These are phyloP conservation scores for Geotrichum klebahnii DNA, from an alignment of 1,139 yeast species.

Conservation along the genomic window DNA sequence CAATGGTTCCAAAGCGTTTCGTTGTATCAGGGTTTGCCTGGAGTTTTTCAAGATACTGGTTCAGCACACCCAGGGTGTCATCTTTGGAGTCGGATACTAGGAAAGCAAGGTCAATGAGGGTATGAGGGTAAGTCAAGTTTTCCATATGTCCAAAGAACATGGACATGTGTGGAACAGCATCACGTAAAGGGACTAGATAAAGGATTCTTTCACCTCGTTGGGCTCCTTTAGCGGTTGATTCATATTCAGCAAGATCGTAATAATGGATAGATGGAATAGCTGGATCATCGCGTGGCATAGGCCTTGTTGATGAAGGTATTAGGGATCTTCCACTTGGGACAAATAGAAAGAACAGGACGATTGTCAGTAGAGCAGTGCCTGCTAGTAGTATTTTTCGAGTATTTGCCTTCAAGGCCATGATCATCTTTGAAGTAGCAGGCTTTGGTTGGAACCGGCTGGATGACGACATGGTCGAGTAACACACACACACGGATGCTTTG, in stretches of 20 bases:
- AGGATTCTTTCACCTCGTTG: slow-evolving; percentile 54
- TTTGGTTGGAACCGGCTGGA: slow-evolving; percentile 11
- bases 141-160: slow-evolving; percentile 61
- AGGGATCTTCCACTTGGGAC: not conserved
- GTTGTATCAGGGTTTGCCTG: slow-evolving; percentile 55
- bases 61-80: slow-evolving; percentile 51
- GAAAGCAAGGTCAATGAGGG: slow-evolving; percentile 60
- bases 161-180: slow-evolving; percentile 63
- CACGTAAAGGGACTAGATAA: slow-evolving; percentile 65
- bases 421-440: not conserved
- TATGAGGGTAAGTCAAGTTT: slow-evolving; percentile 62
- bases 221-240: slow-evolving; percentile 56
- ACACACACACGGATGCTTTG: not conserved
- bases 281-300: slow-evolving; percentile 31
- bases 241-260: slow-evolving; percentile 51
- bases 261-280: slow-evolving; percentile 46
- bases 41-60: slow-evolving; percentile 44
- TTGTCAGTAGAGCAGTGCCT: not conserved
- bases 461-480: slow-evolving; percentile 2
- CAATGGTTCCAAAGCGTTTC: slow-evolving; percentile 56
- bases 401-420: not conserved
- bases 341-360: not conserved
- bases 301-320: not conserved
- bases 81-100: slow-evolving; percentile 67
- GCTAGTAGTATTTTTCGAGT: not conserved